Evolutionary conservation across 1,139 yeast genomes (phyloP).

Genomic region (Tardiomyces blankii): DNA sequence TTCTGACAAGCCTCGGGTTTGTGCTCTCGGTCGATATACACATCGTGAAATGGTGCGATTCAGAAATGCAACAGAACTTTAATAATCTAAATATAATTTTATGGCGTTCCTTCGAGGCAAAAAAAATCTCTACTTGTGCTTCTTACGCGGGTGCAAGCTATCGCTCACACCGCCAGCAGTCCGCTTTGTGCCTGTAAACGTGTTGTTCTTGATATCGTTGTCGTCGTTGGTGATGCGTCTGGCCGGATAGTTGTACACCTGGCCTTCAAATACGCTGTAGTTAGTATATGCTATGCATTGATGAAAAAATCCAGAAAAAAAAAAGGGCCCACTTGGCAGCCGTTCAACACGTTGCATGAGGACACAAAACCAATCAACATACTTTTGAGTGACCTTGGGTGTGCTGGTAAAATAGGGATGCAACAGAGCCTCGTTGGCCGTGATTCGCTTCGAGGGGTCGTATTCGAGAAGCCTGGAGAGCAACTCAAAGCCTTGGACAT

Average conservation of each 20-base stretch:
- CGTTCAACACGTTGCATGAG: too few species aligned
- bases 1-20: too few species aligned
- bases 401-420: constrained; percentile 65
- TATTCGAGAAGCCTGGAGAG: constrained; percentile 57
- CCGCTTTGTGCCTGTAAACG: not conserved
- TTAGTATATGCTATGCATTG: too few species aligned
- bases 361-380: too few species aligned
- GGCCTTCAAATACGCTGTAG: constrained; percentile 32
- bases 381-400: constrained; percentile 39
- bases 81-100: too few species aligned
- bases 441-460: constrained; percentile 72
- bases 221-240: constrained; percentile 31
- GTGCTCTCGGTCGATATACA: too few species aligned
- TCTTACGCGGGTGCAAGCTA: constrained; percentile 34
- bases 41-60: too few species aligned
- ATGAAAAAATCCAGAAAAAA: too few species aligned
- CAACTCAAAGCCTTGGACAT: constrained; percentile 42
- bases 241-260: constrained; percentile 26
- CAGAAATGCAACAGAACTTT: too few species aligned
- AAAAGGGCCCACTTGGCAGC: too few species aligned
- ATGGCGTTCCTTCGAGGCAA: not conserved
- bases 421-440: constrained; percentile 62
- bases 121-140: not conserved
- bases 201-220: constrained; percentile 30
- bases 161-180: constrained; percentile 13